Evolutionary conservation across 371 early-diverging fungal species (phyloP).

Genomic region (Mucor saturninus): DNA sequence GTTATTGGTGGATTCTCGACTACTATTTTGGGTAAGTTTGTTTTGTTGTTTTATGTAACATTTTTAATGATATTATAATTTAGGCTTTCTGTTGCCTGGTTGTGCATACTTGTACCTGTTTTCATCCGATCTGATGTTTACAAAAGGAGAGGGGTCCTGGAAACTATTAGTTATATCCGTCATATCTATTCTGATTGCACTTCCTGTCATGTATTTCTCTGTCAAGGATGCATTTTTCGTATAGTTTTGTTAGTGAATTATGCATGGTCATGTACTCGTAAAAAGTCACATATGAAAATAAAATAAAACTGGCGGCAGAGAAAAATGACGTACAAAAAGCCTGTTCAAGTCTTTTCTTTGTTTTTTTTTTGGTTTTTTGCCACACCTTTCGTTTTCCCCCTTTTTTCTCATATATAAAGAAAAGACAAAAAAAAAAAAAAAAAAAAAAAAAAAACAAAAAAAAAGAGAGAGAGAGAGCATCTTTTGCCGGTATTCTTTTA

Average conservation of each 20-base stretch:
- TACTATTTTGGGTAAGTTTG: slow-evolving; percentile 39
- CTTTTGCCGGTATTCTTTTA: too few relatives aligned
- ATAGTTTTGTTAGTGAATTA: neutral
- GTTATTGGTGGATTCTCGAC: slow-evolving; percentile 63
- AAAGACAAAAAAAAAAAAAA: too few relatives aligned
- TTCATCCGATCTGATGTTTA: slow-evolving; percentile 34
- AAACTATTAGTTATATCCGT: slow-evolving; percentile 21
- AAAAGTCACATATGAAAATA: neutral
- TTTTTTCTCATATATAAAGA: too few relatives aligned
- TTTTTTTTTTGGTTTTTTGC: too few relatives aligned
- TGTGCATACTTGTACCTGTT: slow-evolving; percentile 40
- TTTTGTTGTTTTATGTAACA: slow-evolving; percentile 6
- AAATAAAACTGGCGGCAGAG: neutral
- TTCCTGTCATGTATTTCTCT: slow-evolving; percentile 43
- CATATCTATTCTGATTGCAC: slow-evolving; percentile 24
- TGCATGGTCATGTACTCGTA: too few relatives aligned
- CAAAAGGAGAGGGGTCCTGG: slow-evolving; percentile 24
- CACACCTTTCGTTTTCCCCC: too few relatives aligned
- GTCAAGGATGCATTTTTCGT: slow-evolving; percentile 26
- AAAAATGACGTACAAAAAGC: neutral
- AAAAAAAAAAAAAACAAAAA: too few relatives aligned
- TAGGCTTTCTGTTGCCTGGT: slow-evolving; percentile 48
- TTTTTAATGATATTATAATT: neutral
- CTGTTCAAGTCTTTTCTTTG: neutral
- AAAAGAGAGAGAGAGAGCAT: too few relatives aligned